These are phyloP conservation scores for Galerina marginata DNA, from an alignment of 768 basidiomycete genomes.

Conservation along the genomic window DNA sequence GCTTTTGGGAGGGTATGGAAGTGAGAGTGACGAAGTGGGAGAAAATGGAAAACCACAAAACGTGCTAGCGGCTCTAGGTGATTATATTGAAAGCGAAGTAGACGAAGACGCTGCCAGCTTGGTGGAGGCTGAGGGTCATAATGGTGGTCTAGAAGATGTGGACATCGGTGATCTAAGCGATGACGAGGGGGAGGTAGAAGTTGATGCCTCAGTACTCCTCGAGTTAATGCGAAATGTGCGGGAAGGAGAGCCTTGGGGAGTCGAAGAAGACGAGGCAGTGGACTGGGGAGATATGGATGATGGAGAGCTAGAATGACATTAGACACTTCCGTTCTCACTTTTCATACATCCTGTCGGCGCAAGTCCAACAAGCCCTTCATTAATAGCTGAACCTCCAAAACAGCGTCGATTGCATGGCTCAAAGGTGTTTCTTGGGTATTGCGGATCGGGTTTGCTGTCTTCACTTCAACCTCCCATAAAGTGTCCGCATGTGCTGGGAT, in stretches of 20 bases:
- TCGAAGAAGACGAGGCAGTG: constrained; percentile 47
- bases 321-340: neutral
- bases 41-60: constrained; percentile 24
- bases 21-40: constrained; percentile 44
- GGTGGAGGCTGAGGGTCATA: neutral
- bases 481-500: constrained; percentile 81
- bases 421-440: constrained; percentile 81
- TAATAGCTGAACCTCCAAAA: constrained; percentile 79
- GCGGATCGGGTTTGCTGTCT: constrained; percentile 78
- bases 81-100: constrained; percentile 57
- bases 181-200: constrained; percentile 39
- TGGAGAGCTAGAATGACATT: constrained; percentile 20
- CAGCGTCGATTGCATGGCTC: constrained; percentile 70
- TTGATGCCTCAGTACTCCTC: constrained; percentile 47
- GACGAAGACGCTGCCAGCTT: constrained; percentile 24
- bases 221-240: constrained; percentile 46
- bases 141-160: constrained; percentile 25
- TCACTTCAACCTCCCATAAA: constrained; percentile 89
- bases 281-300: constrained; percentile 60
- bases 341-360: constrained; percentile 70
- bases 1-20: constrained; percentile 50
- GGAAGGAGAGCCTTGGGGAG: constrained; percentile 32
- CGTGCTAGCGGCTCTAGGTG: constrained; percentile 46
- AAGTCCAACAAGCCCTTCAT: constrained; percentile 88
- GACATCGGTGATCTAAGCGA: constrained; percentile 37